phyloP scores from a whole-genome alignment of 108 stramenopile genomes.

The Cyclotella sp. region DNA sequence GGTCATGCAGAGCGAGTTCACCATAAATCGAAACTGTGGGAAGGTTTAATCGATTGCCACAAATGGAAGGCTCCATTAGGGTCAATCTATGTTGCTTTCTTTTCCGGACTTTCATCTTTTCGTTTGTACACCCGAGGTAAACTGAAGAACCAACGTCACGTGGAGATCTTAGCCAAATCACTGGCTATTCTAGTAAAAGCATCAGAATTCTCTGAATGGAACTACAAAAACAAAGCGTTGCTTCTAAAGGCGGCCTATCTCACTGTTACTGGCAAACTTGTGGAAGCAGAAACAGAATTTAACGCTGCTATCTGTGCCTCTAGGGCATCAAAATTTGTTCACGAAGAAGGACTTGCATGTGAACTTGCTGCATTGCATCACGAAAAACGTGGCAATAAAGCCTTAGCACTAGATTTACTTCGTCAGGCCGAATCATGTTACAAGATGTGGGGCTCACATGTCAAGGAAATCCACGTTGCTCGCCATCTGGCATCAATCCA shows the following conservation, averaged over 20 bases:
- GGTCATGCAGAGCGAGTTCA: too few relatives aligned
- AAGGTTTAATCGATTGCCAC: too few relatives aligned
- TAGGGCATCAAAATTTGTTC: constrained; percentile 17
- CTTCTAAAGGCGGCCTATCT: constrained; percentile 21
- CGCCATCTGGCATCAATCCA: background rate
- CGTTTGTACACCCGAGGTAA: background rate
- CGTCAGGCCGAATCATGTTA: constrained; percentile 24
- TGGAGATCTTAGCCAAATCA: background rate
- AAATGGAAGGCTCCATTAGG: background rate
- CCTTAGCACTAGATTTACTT: background rate
- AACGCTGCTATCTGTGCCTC: constrained; percentile 15
- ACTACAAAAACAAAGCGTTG: constrained; percentile 3
- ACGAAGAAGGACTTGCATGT: constrained; percentile 36
- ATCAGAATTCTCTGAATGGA: background rate
- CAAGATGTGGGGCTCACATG: constrained; percentile 18
- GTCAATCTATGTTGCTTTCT: background rate
- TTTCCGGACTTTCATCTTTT: background rate
- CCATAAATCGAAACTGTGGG: too few relatives aligned
- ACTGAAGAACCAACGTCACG: background rate
- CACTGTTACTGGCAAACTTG: background rate
- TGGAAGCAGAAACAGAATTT: constrained; percentile 7
- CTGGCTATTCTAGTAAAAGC: background rate
- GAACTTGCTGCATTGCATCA: constrained; percentile 25
- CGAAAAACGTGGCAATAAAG: constrained; percentile 11
- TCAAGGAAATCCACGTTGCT: constrained; percentile 8